These are phyloP conservation scores for Galerina marginata DNA, from an alignment of 768 basidiomycete genomes.

Conservation along the genomic window DNA sequence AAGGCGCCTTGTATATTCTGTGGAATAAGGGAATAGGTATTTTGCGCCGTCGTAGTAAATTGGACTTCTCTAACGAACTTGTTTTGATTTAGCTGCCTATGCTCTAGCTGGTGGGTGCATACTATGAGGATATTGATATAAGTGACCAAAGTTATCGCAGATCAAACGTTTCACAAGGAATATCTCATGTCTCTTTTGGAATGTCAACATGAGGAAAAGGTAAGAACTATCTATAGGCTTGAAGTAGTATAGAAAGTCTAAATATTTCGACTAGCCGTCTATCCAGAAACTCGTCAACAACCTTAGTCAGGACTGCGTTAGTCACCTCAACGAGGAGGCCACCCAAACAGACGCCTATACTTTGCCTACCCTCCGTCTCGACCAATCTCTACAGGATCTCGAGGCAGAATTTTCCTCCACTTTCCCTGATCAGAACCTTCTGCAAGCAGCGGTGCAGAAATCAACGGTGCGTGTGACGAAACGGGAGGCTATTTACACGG, in stretches of 20 bases:
- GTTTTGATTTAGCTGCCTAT: slow-evolving; percentile 56
- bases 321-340: slow-evolving; percentile 67
- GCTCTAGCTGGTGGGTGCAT: slow-evolving; percentile 63
- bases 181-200: slow-evolving; percentile 70
- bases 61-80: background rate
- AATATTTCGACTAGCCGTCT: slow-evolving; percentile 56
- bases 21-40: slow-evolving; percentile 74
- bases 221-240: slow-evolving; percentile 23
- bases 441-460: slow-evolving; percentile 50
- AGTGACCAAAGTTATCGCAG: slow-evolving; percentile 36
- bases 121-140: background rate
- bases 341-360: slow-evolving; percentile 66
- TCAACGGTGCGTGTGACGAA: slow-evolving; percentile 44
- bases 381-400: slow-evolving; percentile 53
- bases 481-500: slow-evolving; percentile 50
- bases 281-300: slow-evolving; percentile 72
- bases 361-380: slow-evolving; percentile 52
- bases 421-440: slow-evolving; percentile 46
- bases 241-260: background rate
- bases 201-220: slow-evolving; percentile 89
- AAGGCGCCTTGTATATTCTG: slow-evolving; percentile 87
- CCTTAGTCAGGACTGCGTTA: slow-evolving; percentile 66
- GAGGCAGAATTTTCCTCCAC: slow-evolving; percentile 52
- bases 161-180: slow-evolving; percentile 57
- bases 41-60: slow-evolving; percentile 21